Evolutionary conservation across 306 rosid species (phyloP).

Genomic region (Castanea mollissima): DNA sequence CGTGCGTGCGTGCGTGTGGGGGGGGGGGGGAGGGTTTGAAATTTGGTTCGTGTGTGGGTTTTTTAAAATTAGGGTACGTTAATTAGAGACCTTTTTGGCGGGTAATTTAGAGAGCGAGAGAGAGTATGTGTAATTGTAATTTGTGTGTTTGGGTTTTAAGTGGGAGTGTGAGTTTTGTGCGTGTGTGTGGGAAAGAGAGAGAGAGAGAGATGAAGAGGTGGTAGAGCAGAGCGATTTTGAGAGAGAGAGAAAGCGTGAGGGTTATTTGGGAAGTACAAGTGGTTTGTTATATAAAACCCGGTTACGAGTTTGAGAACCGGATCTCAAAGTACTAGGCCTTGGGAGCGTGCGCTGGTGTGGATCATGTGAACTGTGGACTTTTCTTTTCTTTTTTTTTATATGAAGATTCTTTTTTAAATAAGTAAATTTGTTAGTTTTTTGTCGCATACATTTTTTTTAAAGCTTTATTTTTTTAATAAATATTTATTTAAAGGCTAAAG

Average conservation of each 20-base stretch:
- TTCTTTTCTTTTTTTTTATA: too few species aligned
- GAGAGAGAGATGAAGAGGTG: not conserved
- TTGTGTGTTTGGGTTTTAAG: not conserved
- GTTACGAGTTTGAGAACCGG: not conserved
- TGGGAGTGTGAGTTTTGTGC: not conserved
- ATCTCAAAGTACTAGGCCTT: too few species aligned
- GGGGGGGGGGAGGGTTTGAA: slow-evolving; percentile 7
- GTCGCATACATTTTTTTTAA: too few species aligned
- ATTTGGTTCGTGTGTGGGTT: not conserved
- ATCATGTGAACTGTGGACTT: too few species aligned
- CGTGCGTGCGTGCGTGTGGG: not conserved
- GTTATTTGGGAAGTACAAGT: not conserved
- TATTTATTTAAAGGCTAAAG: too few species aligned
- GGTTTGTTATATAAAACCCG: not conserved
- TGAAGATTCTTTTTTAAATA: too few species aligned
- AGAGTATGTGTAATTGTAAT: not conserved
- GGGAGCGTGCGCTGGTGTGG: too few species aligned
- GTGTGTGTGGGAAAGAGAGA: too few species aligned
- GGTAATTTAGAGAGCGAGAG: slow-evolving; percentile 6
- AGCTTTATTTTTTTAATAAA: too few species aligned
- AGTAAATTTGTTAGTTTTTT: too few species aligned
- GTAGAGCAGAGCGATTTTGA: slow-evolving; percentile 15
- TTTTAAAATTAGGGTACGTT: not conserved
- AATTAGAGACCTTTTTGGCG: slow-evolving; percentile 35
- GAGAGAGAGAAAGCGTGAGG: not conserved